Percentiles rank a stretch among this genome's conserved stretches.
Conservation (phyloP, 176 grass and related monocot species). For the Aegilops sharonensis region DNA sequence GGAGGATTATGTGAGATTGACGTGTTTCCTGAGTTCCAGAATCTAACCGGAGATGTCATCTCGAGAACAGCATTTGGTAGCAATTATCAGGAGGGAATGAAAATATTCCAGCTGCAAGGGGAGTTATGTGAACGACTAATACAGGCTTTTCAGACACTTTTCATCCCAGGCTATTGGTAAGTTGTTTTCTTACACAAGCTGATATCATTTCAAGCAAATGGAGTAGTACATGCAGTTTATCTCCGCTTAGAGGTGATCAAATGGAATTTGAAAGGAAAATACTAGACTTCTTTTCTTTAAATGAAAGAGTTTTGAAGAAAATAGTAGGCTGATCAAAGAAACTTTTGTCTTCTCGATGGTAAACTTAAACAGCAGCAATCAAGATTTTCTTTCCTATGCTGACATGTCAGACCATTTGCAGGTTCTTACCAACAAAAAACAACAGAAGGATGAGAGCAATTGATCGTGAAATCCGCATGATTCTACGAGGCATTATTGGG, state of each 20-base stretch:
- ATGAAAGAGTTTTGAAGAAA: background rate
- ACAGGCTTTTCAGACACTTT: slow-evolving; percentile 5
- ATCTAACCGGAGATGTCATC: background rate
- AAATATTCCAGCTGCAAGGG: background rate
- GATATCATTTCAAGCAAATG: background rate
- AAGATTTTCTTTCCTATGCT: background rate
- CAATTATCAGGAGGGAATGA: background rate
- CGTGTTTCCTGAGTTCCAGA: slow-evolving; percentile 53
- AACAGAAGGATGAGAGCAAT: slow-evolving; percentile 53
- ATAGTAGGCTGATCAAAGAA: background rate
- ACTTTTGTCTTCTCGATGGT: background rate
- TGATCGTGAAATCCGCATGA: slow-evolving; percentile 20
- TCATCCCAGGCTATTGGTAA: slow-evolving; percentile 36
- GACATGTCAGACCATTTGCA: slow-evolving; percentile 17
- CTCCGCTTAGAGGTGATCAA: background rate
- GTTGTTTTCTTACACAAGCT: slow-evolving; percentile 3
- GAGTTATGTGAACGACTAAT: slow-evolving; percentile 43
- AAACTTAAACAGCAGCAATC: background rate
- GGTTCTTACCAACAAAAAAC: slow-evolving; percentile 61
- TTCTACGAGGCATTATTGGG: slow-evolving; percentile 56
- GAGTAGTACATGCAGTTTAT: background rate
- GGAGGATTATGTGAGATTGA: slow-evolving; percentile 47
- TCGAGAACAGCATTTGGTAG: background rate
- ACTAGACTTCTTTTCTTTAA: background rate
- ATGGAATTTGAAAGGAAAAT: background rate